phyloP scores from a whole-genome alignment of 2,329 filamentous ascomycete genomes.

The Xylariales sp. region DNA sequence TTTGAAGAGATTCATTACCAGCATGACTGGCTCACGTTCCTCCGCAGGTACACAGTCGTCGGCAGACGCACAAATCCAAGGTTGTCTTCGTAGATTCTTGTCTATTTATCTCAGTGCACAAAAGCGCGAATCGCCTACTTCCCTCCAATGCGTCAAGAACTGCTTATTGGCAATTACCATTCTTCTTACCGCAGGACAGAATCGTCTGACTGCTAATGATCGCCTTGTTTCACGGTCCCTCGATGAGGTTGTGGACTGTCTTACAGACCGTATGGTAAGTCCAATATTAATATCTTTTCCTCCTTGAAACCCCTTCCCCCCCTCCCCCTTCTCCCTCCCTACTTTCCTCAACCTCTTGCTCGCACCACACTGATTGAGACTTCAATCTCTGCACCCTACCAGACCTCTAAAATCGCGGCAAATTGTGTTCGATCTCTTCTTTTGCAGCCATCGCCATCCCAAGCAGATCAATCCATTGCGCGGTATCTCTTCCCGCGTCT shows the following conservation, averaged over 20 bases:
- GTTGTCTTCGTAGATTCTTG: constrained; percentile 77
- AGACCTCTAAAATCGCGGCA: constrained; percentile 84
- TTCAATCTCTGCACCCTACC: neutral
- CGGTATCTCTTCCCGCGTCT: constrained; percentile 72
- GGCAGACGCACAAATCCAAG: constrained; percentile 69
- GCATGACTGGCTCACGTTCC: constrained; percentile 53
- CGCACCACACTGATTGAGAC: too few species aligned
- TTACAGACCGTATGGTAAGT: constrained; percentile 68
- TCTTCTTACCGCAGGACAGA: constrained; percentile 75
- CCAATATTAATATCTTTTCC: neutral
- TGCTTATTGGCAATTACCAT: constrained; percentile 84
- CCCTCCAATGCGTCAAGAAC: constrained; percentile 88
- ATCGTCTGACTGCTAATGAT: constrained; percentile 70
- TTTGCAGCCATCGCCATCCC: constrained; percentile 56
- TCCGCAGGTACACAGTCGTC: constrained; percentile 34
- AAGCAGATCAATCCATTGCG: constrained; percentile 68
- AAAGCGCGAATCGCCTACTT: constrained; percentile 68
- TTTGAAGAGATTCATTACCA: constrained; percentile 83
- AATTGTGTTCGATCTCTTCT: constrained; percentile 86
- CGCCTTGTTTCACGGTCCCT: constrained; percentile 71
- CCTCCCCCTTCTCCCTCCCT: too few species aligned
- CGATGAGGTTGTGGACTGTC: constrained; percentile 78
- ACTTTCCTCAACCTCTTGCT: too few species aligned
- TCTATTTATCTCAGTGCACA: constrained; percentile 74
- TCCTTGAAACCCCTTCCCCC: neutral